Evolutionary conservation across 768 basidiomycete genomes (phyloP), one percentile per base, ranked within the genome.

Genomic region (Mycena haematopus): DNA sequence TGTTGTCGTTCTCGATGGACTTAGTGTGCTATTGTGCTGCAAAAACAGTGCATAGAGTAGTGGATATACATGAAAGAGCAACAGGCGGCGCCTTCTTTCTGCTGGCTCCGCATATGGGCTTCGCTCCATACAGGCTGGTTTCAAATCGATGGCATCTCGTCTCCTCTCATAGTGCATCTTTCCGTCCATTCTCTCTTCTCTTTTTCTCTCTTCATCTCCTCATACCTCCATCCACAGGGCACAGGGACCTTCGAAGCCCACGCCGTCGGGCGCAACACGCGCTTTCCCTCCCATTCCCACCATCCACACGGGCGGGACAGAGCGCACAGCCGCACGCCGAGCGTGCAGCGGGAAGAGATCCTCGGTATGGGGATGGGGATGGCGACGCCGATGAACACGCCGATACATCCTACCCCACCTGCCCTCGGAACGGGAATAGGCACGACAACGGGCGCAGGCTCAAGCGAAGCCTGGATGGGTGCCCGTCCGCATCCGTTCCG

Each of bases 191-290:
- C 36, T 14, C 36, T 2, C 36, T 13, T 36, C 36, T 14, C 19
- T 19, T 17, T 6, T n/a, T n/a, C n/a, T 6, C 6, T 15, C 36
- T 15, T 38, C 33, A 5, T n/a, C n/a, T 29, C 13, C 22, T 57
- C 33, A 17, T 13, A 5, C 38, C n/a, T 38, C 25, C n/a, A 21
- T 35, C 11, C 21, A 0, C 51, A 52, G 63, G 50, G 49, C 29
- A 76, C 80, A 9, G 50, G 49, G 19, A 76, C 80, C 9, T 89
- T 96, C 68, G 95, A 96, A 72, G 91, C 91, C 9, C 93, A 97
- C 68, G 92, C 95, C 2, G 84, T 97, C 8, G 94, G 94, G 27
- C 93, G 91, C 77, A 96, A 96, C 71, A 84, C 88, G 14, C 85
- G 90, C 56, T 86, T 95, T 81, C 75, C 86, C 33, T 25, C 19